Evolutionary conservation across 495 filamentous ascomycete genomes (phyloP), one percentile per base, ranked within the genome.

Genomic region (Podospora australis): DNA sequence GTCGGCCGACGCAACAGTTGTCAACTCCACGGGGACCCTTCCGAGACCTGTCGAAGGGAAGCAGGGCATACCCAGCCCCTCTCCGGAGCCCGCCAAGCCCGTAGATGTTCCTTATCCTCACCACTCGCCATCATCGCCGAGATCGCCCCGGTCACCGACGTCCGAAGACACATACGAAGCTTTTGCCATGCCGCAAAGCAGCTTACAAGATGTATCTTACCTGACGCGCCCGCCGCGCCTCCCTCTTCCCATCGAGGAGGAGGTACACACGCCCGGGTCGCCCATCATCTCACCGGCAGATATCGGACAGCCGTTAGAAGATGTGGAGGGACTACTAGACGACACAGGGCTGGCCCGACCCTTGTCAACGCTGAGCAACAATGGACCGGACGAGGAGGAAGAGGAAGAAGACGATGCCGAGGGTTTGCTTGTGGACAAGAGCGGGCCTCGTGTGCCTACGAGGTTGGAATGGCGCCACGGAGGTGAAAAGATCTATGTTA

Each of bases 401-500:
- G 68, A 78, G 14, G 87, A 92, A 35, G 87, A 95, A 30, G 88
- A 91, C 49, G 91, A 95, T 39, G 67, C 81, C 35, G 85, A 90
- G 55, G 88, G 90, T 57, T 71, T 91, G 53, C 74, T 80, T 28
- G 76, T 82, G 25, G 81, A 84, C 52, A 78, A 78, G 60, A 74
- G 72, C 16, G 71, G 70, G 44, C 75, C 77, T 3, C 82, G 79
- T 14, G 84, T 97, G 30, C 88, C 90, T 6, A 95, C 88, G 10
- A 62, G 76, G 25, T 78, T 98, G 29, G 83, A 88, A 66, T 98
- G 91, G 92, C 75, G 72, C 42, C 75, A 81, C 21, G 78, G 78
- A 28, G 86, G 85, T 49, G 79, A 94, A 46, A 92, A 88, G 69
- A 82, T 97, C 48, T 97, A 94, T 64, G 87, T 98, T 29, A 97